phyloP scores from a whole-genome alignment of 805 yeast genomes.

The Millerozyma acaciae region DNA sequence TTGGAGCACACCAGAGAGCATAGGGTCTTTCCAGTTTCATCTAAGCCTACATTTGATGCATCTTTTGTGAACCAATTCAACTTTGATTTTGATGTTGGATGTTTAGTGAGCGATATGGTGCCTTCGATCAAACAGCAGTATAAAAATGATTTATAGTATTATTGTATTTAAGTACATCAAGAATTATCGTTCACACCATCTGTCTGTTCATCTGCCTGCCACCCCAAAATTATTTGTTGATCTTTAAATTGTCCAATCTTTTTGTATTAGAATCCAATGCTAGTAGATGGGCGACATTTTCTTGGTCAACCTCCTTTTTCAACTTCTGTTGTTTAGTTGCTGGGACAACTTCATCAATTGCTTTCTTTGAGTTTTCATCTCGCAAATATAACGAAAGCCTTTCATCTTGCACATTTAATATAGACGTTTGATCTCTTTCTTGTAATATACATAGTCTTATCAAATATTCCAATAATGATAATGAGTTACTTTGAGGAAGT shows the following conservation, averaged over 20 bases:
- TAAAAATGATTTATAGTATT: neutral
- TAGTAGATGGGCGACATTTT: slow-evolving; percentile 14
- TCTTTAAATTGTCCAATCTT: slow-evolving; percentile 27
- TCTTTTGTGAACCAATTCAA: neutral
- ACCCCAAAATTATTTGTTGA: slow-evolving; percentile 14
- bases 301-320: slow-evolving; percentile 8
- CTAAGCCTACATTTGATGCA: neutral
- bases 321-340: slow-evolving; percentile 13
- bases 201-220: neutral
- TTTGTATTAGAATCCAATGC: slow-evolving; percentile 30
- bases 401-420: slow-evolving; percentile 62
- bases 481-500: slow-evolving; percentile 16
- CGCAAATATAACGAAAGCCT: slow-evolving; percentile 55
- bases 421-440: slow-evolving; percentile 50
- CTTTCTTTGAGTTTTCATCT: slow-evolving; percentile 41
- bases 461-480: slow-evolving; percentile 62
- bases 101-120: slow-evolving; percentile 9
- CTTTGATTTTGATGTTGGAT: slow-evolving; percentile 4
- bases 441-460: slow-evolving; percentile 59
- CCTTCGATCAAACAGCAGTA: slow-evolving; percentile 6
- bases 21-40: slow-evolving; percentile 2
- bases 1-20: too few relatives aligned
- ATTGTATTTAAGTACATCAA: neutral
- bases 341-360: slow-evolving; percentile 16
- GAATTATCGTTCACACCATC: too few relatives aligned